Evolutionary conservation across 1,284 basidiomycete species (phyloP).

Genomic region (Phlebopus sp.): DNA sequence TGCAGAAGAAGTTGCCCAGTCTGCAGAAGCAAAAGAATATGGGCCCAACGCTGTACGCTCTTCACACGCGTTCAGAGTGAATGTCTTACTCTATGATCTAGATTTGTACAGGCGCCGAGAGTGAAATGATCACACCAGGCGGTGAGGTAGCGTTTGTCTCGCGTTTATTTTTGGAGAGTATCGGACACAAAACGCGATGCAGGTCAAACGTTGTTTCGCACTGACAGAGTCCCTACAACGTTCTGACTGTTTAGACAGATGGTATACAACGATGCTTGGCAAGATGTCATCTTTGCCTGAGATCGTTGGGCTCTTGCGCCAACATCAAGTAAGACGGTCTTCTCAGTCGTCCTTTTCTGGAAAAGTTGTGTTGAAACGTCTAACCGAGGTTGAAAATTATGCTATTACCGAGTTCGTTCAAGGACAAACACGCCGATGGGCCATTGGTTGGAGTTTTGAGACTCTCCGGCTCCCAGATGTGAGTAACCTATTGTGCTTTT

Average conservation of each 20-base stretch:
- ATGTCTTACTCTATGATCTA: slow-evolving; percentile 26
- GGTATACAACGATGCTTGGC: slow-evolving; percentile 92
- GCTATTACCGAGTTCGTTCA: slow-evolving; percentile 80
- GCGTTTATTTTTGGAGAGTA: slow-evolving; percentile 77
- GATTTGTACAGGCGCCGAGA: slow-evolving; percentile 80
- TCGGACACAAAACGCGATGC: slow-evolving; percentile 45
- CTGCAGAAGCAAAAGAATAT: slow-evolving; percentile 59
- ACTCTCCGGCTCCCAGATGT: slow-evolving; percentile 73
- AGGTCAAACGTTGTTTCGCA: slow-evolving; percentile 34
- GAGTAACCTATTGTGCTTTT: slow-evolving; percentile 30
- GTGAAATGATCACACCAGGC: slow-evolving; percentile 85
- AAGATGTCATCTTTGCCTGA: slow-evolving; percentile 72
- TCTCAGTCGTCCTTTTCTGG: background rate
- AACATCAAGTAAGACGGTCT: slow-evolving; percentile 42
- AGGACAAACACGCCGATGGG: slow-evolving; percentile 87
- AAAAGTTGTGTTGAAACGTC: slow-evolving; percentile 2
- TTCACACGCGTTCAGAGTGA: background rate
- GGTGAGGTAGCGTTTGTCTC: slow-evolving; percentile 82
- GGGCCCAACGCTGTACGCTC: slow-evolving; percentile 59
- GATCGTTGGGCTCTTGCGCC: slow-evolving; percentile 58
- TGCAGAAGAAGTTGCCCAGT: slow-evolving; percentile 60
- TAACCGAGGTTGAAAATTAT: slow-evolving; percentile 75
- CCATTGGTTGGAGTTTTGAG: slow-evolving; percentile 79
- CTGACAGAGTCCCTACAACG: background rate
- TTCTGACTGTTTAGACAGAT: slow-evolving; percentile 44